Conservation (phyloP, 495 filamentous ascomycete species). For the Pseudoneurospora amorphoporcata region DNA sequence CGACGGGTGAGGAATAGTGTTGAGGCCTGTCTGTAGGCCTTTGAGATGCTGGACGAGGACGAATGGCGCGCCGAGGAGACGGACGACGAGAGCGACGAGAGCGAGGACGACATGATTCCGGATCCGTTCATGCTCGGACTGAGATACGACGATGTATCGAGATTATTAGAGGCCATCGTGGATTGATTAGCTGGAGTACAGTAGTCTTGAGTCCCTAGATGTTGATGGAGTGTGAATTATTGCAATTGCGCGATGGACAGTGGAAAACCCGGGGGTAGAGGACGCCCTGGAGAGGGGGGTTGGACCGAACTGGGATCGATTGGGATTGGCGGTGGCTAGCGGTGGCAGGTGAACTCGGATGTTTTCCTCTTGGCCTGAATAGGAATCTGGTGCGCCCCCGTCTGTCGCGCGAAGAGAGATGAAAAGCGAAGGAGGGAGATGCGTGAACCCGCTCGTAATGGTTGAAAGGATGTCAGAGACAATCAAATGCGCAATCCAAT, state of each 20-base stretch:
- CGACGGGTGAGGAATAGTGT: constrained; percentile 88
- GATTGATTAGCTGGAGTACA: not conserved
- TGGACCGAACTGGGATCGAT: not conserved
- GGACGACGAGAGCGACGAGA: constrained; percentile 35
- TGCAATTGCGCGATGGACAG: not conserved
- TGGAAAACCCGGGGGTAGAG: not conserved
- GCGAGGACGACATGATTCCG: constrained; percentile 32
- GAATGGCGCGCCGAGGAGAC: constrained; percentile 44
- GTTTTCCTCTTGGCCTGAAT: not conserved
- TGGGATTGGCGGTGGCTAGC: not conserved
- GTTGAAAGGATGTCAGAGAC: not conserved
- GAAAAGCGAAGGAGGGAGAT: not conserved
- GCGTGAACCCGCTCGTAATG: not conserved
- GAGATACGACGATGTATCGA: not conserved
- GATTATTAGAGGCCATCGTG: not conserved
- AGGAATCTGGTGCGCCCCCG: not conserved
- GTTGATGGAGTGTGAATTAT: not conserved
- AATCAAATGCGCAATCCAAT: not conserved
- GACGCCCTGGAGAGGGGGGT: not conserved
- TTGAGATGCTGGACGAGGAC: constrained; percentile 55
- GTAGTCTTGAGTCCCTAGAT: not conserved
- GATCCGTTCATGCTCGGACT: constrained; percentile 13
- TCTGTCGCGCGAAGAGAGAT: not conserved
- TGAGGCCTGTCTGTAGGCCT: constrained; percentile 81
- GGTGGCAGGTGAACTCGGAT: not conserved